Evolutionary conservation across 768 basidiomycete species (phyloP).

Genomic region (Podaxis sp.): DNA sequence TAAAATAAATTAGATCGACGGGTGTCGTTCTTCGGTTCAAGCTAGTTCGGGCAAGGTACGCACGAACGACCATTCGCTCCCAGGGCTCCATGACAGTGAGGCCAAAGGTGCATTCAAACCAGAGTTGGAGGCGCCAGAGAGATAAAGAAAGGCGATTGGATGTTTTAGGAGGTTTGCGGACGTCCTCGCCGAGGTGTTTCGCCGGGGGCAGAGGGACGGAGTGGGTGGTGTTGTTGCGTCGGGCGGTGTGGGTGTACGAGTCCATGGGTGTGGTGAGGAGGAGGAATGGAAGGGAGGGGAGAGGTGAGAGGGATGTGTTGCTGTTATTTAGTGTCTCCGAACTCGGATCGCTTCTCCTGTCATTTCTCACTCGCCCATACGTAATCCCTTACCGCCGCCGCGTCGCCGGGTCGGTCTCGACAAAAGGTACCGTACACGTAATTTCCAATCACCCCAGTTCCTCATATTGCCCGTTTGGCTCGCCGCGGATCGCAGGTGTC

Average conservation of each 20-base stretch:
- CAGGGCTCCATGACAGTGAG: slow-evolving; percentile 53
- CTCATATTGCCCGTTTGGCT: too few relatives aligned
- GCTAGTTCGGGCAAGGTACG: not conserved
- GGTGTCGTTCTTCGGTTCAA: not conserved
- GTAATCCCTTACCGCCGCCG: not conserved
- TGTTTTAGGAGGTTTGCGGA: slow-evolving; percentile 5
- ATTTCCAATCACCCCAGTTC: not conserved
- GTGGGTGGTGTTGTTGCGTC: not conserved
- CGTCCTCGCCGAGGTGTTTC: slow-evolving; percentile 8
- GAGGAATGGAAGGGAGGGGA: not conserved
- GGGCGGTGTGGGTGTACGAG: not conserved
- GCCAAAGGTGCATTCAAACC: slow-evolving; percentile 54
- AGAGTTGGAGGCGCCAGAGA: slow-evolving; percentile 46
- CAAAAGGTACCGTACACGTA: not conserved
- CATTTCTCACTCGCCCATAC: not conserved
- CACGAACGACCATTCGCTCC: slow-evolving; percentile 50
- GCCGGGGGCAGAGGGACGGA: slow-evolving; percentile 1
- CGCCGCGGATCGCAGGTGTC: too few relatives aligned
- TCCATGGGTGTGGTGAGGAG: not conserved
- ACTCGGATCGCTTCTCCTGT: not conserved
- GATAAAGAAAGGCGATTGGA: slow-evolving; percentile 21
- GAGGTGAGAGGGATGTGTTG: not conserved
- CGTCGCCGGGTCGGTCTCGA: not conserved
- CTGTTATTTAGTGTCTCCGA: not conserved
- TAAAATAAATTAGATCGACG: not conserved